These are phyloP conservation scores for Piper betle DNA, from an alignment of 164 flowering plant species.

Conservation along the genomic window DNA sequence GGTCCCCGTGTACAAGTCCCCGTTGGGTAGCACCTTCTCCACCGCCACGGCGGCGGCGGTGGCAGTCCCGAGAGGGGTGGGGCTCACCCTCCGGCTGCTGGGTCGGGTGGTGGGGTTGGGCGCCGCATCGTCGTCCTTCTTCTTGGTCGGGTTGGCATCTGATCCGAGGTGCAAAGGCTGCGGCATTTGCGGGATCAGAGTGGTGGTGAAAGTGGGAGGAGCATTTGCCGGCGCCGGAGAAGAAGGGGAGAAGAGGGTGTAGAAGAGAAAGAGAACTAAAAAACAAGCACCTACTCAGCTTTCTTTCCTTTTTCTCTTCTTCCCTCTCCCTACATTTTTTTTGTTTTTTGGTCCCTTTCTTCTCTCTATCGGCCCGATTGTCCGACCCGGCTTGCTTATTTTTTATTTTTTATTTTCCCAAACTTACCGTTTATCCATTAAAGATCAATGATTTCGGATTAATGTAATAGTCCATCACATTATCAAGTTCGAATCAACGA, in stretches of 20 bases:
- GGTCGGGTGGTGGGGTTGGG: constrained; percentile 2
- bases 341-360: no score
- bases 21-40: constrained; percentile 60
- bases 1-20: constrained; percentile 74
- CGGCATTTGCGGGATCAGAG: constrained; percentile 4
- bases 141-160: constrained; percentile 1
- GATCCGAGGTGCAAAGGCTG: constrained; percentile 1
- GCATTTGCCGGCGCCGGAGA: constrained; percentile 1
- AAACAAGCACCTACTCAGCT: no score
- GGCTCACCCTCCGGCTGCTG: constrained; percentile 5
- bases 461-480: no score
- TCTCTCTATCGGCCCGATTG: no score
- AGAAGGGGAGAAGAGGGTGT: neutral
- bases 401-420: no score
- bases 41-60: constrained; percentile 13
- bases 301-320: no score
- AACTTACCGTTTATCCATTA: no score
- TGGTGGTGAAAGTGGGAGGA: neutral
- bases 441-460: no score
- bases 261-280: neutral
- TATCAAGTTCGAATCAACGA: no score
- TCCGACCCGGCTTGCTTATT: no score
- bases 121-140: neutral
- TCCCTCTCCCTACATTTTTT: no score
- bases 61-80: neutral